Base-by-base conservation (phyloP, 1,139 yeast species). In the Geotrichum bryndzae region DNA sequence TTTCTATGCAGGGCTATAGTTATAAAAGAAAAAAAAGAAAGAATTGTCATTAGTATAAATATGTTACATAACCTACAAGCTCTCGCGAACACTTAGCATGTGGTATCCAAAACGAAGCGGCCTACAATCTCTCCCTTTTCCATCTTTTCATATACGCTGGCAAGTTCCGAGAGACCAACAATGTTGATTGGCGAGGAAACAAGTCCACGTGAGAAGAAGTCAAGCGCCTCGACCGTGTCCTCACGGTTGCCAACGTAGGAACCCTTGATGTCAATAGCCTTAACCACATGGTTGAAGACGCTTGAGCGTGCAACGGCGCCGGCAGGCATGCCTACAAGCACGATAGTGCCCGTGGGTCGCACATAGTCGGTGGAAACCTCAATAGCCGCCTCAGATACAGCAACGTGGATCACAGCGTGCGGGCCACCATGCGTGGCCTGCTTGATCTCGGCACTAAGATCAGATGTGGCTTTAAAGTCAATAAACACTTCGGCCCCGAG, bases 381-480 rank as follows among this genome's bases (percentile, higher is more conserved):
- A 67, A 85, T 84, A 64, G 90, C 89, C 63, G 75, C 76, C 72
- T 82, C 86, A 56, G 90, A 84, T 63, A 84, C 88, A 54, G 89
- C 84, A 63, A 85, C 88, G 74, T 85, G 85, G 71, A 85, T 79
- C 66, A 80, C 88, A 71, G 85, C 89, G 70, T 85, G 88, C 59
- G 89, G 84, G 61, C 81, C 81, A 74, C 92, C 92, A 63, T 79
- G 74, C 63, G 91, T 86, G 67, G 81, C 82, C 61, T 73, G 77
- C 62, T 72, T 66, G 61, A 84, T 78, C 59, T 80, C 86, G 58
- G 71, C 70, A 59, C 79, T 81, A 58, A 83, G 68, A 66, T 81
- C 83, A 71, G 79, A 76, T 76, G 54, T 27, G 23, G 59, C 35
- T 8, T 35, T 23, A 29, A 83, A 85, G 74, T 85, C 90, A 65